A percentile compares a stretch with the other conserved stretches of the same genome.
phyloP scores from a whole-genome alignment of 2,329 filamentous ascomycete species.

The Aspergillus niger region DNA sequence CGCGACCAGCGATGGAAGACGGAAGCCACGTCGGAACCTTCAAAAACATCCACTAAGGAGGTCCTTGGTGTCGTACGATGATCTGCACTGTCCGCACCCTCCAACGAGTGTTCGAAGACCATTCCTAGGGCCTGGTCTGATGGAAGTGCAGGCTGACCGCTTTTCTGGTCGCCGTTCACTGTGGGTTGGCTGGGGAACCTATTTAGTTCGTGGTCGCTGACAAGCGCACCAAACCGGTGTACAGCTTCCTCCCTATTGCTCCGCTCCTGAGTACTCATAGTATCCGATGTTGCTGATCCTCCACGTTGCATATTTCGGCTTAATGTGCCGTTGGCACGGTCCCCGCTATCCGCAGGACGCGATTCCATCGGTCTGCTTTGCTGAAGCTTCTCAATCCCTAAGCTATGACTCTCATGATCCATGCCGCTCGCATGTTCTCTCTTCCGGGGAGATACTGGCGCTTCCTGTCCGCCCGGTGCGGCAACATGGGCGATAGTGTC shows the following conservation, averaged over 20 bases:
- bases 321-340: background rate
- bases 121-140: conserved; percentile 24
- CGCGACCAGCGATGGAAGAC: conserved; percentile 27
- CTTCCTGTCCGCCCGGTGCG: background rate
- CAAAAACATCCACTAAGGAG: conserved; percentile 33
- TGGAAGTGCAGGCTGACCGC: conserved; percentile 14
- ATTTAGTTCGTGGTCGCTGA: conserved; percentile 1
- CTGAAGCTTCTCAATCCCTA: too few species aligned
- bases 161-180: conserved; percentile 16
- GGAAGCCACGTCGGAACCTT: conserved; percentile 28
- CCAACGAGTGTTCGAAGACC: conserved; percentile 22
- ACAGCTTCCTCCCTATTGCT: background rate
- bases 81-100: conserved; percentile 11
- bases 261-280: background rate
- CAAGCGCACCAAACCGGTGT: conserved; percentile 1
- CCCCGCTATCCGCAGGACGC: background rate
- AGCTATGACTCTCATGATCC: background rate
- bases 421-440: background rate
- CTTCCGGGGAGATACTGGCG: background rate
- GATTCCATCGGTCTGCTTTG: background rate
- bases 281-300: background rate
- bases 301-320: background rate
- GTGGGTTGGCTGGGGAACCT: conserved; percentile 4
- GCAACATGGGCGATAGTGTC: background rate
- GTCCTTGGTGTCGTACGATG: conserved; percentile 19